Conservation (phyloP, 2,329 filamentous ascomycete genomes). For the Aspergillus fructus region DNA sequence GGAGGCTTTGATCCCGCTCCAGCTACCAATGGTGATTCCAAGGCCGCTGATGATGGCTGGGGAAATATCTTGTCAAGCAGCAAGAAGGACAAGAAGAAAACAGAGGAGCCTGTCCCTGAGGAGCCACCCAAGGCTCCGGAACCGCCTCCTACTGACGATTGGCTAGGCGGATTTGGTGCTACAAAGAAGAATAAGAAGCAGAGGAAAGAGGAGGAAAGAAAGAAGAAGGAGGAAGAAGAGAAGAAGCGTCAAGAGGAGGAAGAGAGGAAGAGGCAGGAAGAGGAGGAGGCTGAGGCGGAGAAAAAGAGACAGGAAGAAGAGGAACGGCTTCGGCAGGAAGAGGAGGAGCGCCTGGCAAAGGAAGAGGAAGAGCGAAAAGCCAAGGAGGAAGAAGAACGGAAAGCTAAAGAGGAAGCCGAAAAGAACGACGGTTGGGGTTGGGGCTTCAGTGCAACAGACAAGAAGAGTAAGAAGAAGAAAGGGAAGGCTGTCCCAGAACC, state of each 20-base stretch:
- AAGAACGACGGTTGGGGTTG: conserved; percentile 27
- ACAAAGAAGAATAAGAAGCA: conserved; percentile 46
- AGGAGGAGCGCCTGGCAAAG: conserved; percentile 8
- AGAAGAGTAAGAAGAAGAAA: conserved; percentile 31
- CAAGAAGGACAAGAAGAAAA: conserved; percentile 44
- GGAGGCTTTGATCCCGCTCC: conserved; percentile 36
- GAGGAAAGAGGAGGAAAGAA: conserved; percentile 22
- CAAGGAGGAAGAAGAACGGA: conserved; percentile 23
- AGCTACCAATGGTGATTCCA: conserved; percentile 44
- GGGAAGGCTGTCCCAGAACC: conserved; percentile 19
- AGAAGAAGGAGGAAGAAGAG: conserved; percentile 19
- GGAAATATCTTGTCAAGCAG: conserved; percentile 31
- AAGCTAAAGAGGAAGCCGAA: conserved; percentile 14
- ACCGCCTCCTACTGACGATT: conserved; percentile 32
- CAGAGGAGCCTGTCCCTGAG: conserved; percentile 19
- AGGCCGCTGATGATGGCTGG: conserved; percentile 39
- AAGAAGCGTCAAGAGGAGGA: conserved; percentile 44
- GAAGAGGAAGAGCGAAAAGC: conserved; percentile 21
- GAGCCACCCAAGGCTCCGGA: conserved; percentile 28
- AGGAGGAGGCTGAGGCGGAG: conserved; percentile 33
- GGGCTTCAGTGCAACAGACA: conserved; percentile 27
- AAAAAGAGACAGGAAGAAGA: conserved; percentile 1
- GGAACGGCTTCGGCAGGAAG: conserved; percentile 10
- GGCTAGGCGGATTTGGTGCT: conserved; percentile 28
- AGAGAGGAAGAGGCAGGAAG: conserved; percentile 45